These are phyloP conservation scores for Pholiota microspora DNA, from an alignment of 768 basidiomycete species.

Conservation along the genomic window DNA sequence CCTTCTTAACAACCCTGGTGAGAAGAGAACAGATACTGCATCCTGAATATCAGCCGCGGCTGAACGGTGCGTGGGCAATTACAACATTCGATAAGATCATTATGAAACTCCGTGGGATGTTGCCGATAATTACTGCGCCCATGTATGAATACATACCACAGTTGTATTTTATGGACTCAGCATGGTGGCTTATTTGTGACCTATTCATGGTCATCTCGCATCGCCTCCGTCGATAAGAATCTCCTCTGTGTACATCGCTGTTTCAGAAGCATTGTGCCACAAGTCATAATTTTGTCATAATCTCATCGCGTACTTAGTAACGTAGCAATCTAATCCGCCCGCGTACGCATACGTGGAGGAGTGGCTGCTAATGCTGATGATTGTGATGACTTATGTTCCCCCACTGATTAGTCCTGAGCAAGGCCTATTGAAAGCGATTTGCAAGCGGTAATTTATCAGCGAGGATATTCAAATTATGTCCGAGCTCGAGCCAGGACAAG, in stretches of 20 bases:
- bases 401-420: not conserved
- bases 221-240: not conserved
- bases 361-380: not conserved
- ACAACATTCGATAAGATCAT: not conserved
- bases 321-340: not conserved
- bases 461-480: conserved; percentile 2
- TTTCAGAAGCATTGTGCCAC: not conserved
- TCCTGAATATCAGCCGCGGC: not conserved
- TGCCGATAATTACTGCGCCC: too few species aligned
- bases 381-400: not conserved
- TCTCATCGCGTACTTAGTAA: not conserved
- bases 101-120: too few species aligned
- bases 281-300: not conserved
- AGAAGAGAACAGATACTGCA: not conserved
- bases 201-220: not conserved
- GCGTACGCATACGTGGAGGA: not conserved
- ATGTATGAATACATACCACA: too few species aligned
- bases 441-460: not conserved
- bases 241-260: not conserved
- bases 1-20: not conserved
- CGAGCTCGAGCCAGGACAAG: conserved; percentile 3
- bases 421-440: not conserved
- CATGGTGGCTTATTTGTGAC: not conserved
- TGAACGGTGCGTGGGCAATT: too few species aligned
- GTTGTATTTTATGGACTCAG: too few species aligned